Conservation (phyloP, 2,329 filamentous ascomycete genomes). For the Calonectria montana region DNA sequence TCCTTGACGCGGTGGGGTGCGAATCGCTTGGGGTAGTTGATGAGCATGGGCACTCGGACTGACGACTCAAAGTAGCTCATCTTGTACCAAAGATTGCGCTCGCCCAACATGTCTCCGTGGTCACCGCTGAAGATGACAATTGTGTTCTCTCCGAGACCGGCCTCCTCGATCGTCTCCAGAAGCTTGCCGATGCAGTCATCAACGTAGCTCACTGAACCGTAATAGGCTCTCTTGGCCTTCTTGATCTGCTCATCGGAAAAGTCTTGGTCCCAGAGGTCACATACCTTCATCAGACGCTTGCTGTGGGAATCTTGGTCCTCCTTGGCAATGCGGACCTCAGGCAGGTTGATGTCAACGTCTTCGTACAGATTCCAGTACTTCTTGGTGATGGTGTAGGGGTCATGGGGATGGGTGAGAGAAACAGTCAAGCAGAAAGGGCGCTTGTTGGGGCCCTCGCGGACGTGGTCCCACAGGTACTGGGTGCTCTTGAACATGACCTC, state of each 20-base stretch:
- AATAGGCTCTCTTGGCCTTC: constrained; percentile 88
- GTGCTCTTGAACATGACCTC: constrained; percentile 93
- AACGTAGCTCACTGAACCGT: constrained; percentile 92
- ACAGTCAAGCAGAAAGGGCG: constrained; percentile 91
- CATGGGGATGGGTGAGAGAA: constrained; percentile 93
- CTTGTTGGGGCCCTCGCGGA: constrained; percentile 78
- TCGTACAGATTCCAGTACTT: constrained; percentile 96
- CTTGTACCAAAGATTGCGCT: constrained; percentile 95
- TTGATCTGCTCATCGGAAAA: constrained; percentile 89
- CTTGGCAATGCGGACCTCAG: constrained; percentile 80
- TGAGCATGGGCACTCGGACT: constrained; percentile 86
- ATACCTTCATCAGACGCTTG: constrained; percentile 85
- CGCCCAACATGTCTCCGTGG: constrained; percentile 95
- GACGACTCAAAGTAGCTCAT: constrained; percentile 97
- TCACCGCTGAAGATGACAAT: constrained; percentile 94
- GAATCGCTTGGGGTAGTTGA: constrained; percentile 84
- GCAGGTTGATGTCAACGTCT: constrained; percentile 86
- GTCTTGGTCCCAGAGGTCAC: constrained; percentile 86
- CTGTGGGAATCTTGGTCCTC: constrained; percentile 89
- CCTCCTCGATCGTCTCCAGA: constrained; percentile 80
- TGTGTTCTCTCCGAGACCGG: constrained; percentile 84
- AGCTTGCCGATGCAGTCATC: constrained; percentile 92
- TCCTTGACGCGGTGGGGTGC: constrained; percentile 79
- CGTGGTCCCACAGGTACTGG: constrained; percentile 91
- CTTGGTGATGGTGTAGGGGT: constrained; percentile 93